These are phyloP conservation scores for Blastomyces percursus DNA, from an alignment of 2,329 filamentous ascomycete genomes.

Conservation along the genomic window DNA sequence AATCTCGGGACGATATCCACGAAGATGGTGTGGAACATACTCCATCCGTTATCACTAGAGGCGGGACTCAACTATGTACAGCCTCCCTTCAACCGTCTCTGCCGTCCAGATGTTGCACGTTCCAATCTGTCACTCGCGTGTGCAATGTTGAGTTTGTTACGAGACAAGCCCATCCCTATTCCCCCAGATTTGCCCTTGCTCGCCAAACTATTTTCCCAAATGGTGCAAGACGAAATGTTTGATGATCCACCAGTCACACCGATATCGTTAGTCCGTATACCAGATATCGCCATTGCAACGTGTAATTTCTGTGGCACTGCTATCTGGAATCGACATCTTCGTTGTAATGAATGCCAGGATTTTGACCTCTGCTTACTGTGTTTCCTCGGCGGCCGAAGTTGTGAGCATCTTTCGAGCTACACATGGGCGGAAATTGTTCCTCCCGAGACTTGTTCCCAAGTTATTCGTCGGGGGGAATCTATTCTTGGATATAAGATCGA, in stretches of 20 bases:
- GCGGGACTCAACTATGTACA: constrained; percentile 28
- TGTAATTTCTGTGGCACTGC: constrained; percentile 29
- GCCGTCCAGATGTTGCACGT: constrained; percentile 25
- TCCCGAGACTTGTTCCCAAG: constrained; percentile 19
- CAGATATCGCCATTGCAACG: constrained; percentile 24
- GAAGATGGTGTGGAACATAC: constrained; percentile 30
- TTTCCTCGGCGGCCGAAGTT: constrained; percentile 27
- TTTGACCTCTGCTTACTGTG: constrained; percentile 29
- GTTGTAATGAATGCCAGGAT: constrained; percentile 27
- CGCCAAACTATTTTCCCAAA: constrained; percentile 21
- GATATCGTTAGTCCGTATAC: constrained; percentile 22
- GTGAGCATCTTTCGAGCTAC: constrained; percentile 25
- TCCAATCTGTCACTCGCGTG: constrained; percentile 22
- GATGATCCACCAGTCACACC: constrained; percentile 16
- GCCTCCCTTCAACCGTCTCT: constrained; percentile 26
- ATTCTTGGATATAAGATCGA: constrained; percentile 20
- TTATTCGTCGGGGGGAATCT: constrained; percentile 19
- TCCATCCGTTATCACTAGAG: constrained; percentile 25
- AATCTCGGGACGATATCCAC: constrained; percentile 26
- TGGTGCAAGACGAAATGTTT: constrained; percentile 25
- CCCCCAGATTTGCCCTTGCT: constrained; percentile 22
- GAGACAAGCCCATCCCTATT: constrained; percentile 13
- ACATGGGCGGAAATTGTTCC: constrained; percentile 26
- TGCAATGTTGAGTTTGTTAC: constrained; percentile 24
- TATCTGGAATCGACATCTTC: constrained; percentile 31